Conservation (phyloP, 345 rosid genomes). For the Corymbia maculata region DNA sequence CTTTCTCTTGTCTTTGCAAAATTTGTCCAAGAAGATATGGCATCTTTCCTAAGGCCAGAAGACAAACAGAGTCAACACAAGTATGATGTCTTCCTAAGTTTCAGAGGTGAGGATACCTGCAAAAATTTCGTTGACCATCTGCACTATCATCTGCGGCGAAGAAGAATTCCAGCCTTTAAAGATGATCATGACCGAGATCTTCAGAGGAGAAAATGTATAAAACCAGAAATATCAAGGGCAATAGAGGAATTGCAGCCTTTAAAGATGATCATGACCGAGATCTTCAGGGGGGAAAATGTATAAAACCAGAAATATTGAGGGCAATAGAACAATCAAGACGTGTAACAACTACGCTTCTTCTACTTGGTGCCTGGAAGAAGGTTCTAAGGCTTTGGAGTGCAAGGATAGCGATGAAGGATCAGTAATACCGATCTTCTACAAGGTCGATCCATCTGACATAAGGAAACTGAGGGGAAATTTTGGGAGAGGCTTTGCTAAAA, state of each 20-base stretch:
- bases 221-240: neutral
- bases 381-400: neutral
- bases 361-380: slow-evolving; percentile 6
- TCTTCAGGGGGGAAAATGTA: neutral
- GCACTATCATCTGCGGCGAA: neutral
- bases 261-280: neutral
- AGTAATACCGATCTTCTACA: slow-evolving; percentile 1
- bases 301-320: neutral
- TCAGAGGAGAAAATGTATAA: neutral
- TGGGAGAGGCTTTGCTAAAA: neutral
- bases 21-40: too few species aligned
- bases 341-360: slow-evolving; percentile 9
- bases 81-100: slow-evolving; percentile 16
- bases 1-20: too few species aligned
- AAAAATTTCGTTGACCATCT: neutral
- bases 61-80: too few species aligned
- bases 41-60: too few species aligned
- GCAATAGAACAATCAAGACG: too few species aligned
- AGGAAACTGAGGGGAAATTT: neutral
- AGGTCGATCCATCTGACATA: neutral
- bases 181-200: neutral
- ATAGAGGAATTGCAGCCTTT: neutral
- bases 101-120: slow-evolving; percentile 8
- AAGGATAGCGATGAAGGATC: neutral
- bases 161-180: neutral